Evolutionary conservation across 2,329 filamentous ascomycete species (phyloP).

Genomic region (Fonsecaea erecta): DNA sequence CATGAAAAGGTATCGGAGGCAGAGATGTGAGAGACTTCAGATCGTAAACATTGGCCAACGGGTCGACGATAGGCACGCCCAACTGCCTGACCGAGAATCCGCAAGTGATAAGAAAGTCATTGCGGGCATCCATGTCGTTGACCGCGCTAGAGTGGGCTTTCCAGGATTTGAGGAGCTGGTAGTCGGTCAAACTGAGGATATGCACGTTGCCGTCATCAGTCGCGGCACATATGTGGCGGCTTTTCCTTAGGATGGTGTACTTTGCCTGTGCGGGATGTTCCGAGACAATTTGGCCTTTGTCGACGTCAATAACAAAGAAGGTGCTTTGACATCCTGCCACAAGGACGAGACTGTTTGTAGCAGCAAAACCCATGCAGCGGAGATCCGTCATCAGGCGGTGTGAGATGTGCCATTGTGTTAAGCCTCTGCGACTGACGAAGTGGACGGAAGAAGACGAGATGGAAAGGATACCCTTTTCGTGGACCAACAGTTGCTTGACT

Average conservation of each 20-base stretch:
- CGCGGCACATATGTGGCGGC: conserved; percentile 87
- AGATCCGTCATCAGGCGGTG: conserved; percentile 81
- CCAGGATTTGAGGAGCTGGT: conserved; percentile 83
- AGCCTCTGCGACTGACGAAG: conserved; percentile 80
- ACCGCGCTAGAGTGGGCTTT: conserved; percentile 86
- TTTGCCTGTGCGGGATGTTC: conserved; percentile 73
- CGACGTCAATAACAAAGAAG: conserved; percentile 78
- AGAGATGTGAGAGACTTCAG: conserved; percentile 87
- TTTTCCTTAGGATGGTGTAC: conserved; percentile 90
- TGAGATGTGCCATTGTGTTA: conserved; percentile 86
- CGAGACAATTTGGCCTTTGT: conserved; percentile 74
- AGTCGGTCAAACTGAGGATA: conserved; percentile 78
- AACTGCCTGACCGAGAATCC: conserved; percentile 86
- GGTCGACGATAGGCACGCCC: conserved; percentile 81
- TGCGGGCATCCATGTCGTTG: conserved; percentile 96
- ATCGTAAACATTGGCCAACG: conserved; percentile 93
- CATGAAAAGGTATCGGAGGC: conserved; percentile 87
- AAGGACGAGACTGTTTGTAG: conserved; percentile 81
- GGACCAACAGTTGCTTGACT: conserved; percentile 87
- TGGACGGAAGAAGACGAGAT: conserved; percentile 83
- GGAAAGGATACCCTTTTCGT: conserved; percentile 87
- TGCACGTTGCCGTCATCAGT: conserved; percentile 82
- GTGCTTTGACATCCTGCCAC: conserved; percentile 83
- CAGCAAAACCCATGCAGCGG: conserved; percentile 93
- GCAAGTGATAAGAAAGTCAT: conserved; percentile 93